A percentile compares a stretch with the other conserved stretches of the same genome.
Conservation (phyloP, 2,329 filamentous ascomycete species). For the Akanthomyces muscarius region DNA sequence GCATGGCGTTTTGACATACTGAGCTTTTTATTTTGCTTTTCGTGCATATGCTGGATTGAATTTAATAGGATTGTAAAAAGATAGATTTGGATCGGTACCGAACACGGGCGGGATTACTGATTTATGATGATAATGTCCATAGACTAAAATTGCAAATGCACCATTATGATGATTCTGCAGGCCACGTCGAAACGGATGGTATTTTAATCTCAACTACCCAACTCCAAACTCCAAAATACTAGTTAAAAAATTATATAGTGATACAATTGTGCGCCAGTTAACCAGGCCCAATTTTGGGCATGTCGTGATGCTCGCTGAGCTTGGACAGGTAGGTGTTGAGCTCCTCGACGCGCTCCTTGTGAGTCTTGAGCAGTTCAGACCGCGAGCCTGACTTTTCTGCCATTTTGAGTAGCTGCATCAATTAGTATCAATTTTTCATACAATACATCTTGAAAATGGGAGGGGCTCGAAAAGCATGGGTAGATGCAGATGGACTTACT, state of each 20-base stretch:
- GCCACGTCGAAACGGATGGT: neutral
- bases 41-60: constrained; percentile 2
- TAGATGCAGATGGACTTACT: constrained; percentile 46
- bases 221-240: constrained; percentile 2
- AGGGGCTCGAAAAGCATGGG: neutral
- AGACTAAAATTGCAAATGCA: constrained; percentile 15
- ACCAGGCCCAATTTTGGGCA: constrained; percentile 67
- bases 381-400: constrained; percentile 55
- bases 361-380: constrained; percentile 86
- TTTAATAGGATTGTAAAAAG: constrained; percentile 9
- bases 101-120: constrained; percentile 8
- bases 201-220: neutral
- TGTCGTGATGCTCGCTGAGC: constrained; percentile 96
- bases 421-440: neutral
- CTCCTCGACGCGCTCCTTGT: constrained; percentile 95
- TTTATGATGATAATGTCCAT: constrained; percentile 15
- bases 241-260: neutral
- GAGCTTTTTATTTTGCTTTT: constrained; percentile 1
- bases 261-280: constrained; percentile 28
- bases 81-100: constrained; percentile 13
- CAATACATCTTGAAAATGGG: too few relatives aligned
- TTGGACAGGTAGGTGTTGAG: constrained; percentile 89
- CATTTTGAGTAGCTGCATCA: constrained; percentile 68
- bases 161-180: neutral
- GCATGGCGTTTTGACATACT: neutral